Evolutionary conservation across 1,284 basidiomycete genomes (phyloP).

Genomic region (Ceraceosorus guamensis): DNA sequence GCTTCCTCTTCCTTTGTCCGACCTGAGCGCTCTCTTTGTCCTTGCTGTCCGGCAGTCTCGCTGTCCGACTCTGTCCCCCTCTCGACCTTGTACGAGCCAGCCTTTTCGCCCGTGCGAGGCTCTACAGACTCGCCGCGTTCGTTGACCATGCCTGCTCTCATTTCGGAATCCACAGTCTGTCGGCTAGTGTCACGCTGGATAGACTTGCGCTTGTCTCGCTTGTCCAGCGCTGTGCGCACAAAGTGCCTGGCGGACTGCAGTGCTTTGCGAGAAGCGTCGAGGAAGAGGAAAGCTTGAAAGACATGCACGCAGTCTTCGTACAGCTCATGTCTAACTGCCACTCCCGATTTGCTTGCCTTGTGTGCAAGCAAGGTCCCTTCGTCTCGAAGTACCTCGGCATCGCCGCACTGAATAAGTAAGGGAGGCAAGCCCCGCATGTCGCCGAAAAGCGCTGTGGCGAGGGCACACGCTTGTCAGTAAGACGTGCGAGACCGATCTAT

Average conservation of each 20-base stretch:
- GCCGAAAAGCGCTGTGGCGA: constrained; percentile 86
- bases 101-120: constrained; percentile 20
- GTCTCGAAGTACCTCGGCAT: constrained; percentile 86
- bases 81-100: constrained; percentile 1
- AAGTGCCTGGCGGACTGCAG: constrained; percentile 46
- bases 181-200: constrained; percentile 57
- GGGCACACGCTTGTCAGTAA: background rate
- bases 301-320: constrained; percentile 73
- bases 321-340: constrained; percentile 79
- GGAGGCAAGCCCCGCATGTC: constrained; percentile 80
- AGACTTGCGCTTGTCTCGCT: constrained; percentile 23
- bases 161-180: constrained; percentile 33
- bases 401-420: constrained; percentile 83
- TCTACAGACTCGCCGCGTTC: constrained; percentile 23
- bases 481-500: constrained; percentile 8
- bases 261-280: constrained; percentile 47
- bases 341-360: constrained; percentile 81
- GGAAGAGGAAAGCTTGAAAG: constrained; percentile 47
- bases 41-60: background rate
- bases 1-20: constrained; percentile 16
- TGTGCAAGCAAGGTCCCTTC: constrained; percentile 88
- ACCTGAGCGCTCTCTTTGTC: constrained; percentile 9
- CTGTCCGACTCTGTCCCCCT: constrained; percentile 8
- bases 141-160: constrained; percentile 30
- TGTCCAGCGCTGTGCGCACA: constrained; percentile 45